Conservation (phyloP, 352 stramenopile genomes). For the Globisporangium echinulatum region DNA sequence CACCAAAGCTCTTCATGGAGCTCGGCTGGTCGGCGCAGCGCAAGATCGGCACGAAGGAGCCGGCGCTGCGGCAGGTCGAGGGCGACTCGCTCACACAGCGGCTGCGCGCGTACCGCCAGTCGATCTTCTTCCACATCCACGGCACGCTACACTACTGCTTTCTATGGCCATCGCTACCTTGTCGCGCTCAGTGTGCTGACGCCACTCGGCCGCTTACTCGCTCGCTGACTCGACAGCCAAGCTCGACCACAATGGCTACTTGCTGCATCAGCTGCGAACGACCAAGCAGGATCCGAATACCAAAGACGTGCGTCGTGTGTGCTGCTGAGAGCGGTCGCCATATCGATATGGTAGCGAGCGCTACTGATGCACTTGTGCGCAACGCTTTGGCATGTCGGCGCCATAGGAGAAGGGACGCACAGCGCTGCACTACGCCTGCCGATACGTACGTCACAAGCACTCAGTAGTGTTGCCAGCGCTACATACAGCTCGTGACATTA, state of each 20-base stretch:
- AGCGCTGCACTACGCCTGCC: conserved; percentile 68
- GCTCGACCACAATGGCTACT: conserved; percentile 59
- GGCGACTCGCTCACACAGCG: conserved; percentile 64
- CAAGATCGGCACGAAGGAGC: conserved; percentile 49
- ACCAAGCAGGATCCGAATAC: conserved; percentile 65
- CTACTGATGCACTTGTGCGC: too few species aligned
- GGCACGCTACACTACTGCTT: conserved; percentile 16
- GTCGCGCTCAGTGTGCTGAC: not conserved
- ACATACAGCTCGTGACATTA: too few species aligned
- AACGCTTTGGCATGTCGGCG: not conserved
- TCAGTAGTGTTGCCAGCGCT: too few species aligned
- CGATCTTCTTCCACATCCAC: conserved; percentile 79
- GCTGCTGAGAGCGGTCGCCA: too few species aligned
- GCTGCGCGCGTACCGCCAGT: conserved; percentile 56
- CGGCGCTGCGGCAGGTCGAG: conserved; percentile 62
- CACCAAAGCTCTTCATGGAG: conserved; percentile 72
- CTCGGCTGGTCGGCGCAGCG: conserved; percentile 53
- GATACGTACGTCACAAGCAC: conserved; percentile 27
- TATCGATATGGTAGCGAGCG: too few species aligned
- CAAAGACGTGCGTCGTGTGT: conserved; percentile 42
- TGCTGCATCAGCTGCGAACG: conserved; percentile 52
- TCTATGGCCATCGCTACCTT: not conserved
- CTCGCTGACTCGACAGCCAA: conserved; percentile 31
- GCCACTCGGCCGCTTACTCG: not conserved
- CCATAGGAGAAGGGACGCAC: conserved; percentile 67